phyloP scores from a whole-genome alignment of 2,329 filamentous ascomycete species.

The Myriangium duriaei region DNA sequence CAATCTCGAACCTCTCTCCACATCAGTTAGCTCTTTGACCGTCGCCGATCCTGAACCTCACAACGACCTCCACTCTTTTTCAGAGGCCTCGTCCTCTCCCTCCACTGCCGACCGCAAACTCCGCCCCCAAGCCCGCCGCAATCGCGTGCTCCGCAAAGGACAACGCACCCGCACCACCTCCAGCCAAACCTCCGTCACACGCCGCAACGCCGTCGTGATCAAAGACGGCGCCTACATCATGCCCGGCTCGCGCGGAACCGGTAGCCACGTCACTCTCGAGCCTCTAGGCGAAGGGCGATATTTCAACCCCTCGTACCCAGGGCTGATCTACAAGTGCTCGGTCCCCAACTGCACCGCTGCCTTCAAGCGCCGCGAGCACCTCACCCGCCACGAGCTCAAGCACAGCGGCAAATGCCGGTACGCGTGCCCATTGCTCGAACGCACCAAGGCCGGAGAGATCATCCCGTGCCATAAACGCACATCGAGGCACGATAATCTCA shows the following conservation, averaged over 20 bases:
- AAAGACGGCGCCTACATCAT: slow-evolving; percentile 1
- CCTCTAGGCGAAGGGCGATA: no score
- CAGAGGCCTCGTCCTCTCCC: background rate
- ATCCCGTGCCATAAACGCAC: background rate
- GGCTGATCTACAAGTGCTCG: no score
- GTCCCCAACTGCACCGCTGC: background rate
- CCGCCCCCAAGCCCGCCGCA: background rate
- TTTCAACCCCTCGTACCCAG: no score
- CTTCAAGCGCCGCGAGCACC: slow-evolving; percentile 22
- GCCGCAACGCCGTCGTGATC: slow-evolving; percentile 2
- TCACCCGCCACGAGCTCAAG: slow-evolving; percentile 19
- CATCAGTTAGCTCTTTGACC: background rate
- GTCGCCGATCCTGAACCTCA: background rate
- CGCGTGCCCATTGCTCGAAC: slow-evolving; percentile 13
- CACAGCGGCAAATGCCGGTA: slow-evolving; percentile 15
- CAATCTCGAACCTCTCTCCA: no score
- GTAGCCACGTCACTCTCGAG: no score
- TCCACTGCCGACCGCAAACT: background rate
- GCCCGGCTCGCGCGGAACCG: no score
- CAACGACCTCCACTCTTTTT: background rate
- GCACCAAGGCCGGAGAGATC: slow-evolving; percentile 10
- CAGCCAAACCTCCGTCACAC: no score
- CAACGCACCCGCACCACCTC: background rate
- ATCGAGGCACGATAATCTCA: background rate
- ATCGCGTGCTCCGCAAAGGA: background rate